These are phyloP conservation scores for Cutaneotrichosporon sp. DNA, from an alignment of 1,284 basidiomycete genomes.

Conservation along the genomic window DNA sequence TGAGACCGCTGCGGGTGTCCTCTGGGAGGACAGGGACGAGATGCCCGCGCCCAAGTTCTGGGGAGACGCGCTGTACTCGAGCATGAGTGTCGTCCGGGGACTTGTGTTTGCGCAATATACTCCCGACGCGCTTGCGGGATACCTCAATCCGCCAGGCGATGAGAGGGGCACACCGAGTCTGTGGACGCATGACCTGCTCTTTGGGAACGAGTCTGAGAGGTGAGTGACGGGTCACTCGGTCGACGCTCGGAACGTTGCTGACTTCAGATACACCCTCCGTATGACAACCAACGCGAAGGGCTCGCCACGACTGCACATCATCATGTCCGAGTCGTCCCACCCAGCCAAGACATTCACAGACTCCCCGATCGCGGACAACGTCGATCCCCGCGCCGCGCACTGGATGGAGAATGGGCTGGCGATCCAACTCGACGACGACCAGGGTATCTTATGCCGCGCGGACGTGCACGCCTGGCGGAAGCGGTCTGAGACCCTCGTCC, in stretches of 20 bases:
- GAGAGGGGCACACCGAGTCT: constrained; percentile 6
- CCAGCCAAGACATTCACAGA: not conserved
- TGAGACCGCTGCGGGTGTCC: constrained; percentile 6
- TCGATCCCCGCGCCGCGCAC: constrained; percentile 8
- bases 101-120: constrained; percentile 20
- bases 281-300: constrained; percentile 4
- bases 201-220: constrained; percentile 8
- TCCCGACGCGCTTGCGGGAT: constrained; percentile 20
- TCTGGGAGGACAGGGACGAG: constrained; percentile 19
- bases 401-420: constrained; percentile 13
- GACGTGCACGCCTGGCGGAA: constrained; percentile 8
- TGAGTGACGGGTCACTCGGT: not conserved
- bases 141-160: constrained; percentile 10
- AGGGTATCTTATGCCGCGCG: constrained; percentile 4
- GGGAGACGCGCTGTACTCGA: not conserved
- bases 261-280: constrained; percentile 7
- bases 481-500: constrained; percentile 1
- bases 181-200: constrained; percentile 17
- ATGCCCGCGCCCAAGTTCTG: not conserved
- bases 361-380: not conserved
- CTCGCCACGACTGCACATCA: constrained; percentile 1
- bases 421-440: constrained; percentile 6
- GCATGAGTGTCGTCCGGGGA: constrained; percentile 6
- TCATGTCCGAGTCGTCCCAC: not conserved
- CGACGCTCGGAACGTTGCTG: not conserved